phyloP scores from a whole-genome alignment of 306 rosid genomes.

The Lotus japonicus region DNA sequence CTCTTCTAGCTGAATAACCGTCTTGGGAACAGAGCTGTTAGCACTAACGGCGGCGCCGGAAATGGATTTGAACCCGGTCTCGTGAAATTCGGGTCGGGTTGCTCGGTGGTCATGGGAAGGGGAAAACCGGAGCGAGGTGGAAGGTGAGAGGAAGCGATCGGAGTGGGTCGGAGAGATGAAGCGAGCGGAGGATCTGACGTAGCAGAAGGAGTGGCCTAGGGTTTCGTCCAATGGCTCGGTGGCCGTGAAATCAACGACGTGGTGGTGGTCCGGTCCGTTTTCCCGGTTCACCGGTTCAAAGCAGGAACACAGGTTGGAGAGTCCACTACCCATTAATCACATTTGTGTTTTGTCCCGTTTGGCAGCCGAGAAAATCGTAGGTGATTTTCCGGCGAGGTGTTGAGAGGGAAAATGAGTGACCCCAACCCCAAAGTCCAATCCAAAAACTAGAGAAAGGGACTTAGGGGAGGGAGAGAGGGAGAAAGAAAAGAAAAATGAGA shows the following conservation, averaged over 20 bases:
- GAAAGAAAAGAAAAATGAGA: background rate
- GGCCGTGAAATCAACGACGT: slow-evolving; percentile 46
- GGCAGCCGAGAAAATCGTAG: slow-evolving; percentile 24
- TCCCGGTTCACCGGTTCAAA: slow-evolving; percentile 48
- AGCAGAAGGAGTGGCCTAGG: slow-evolving; percentile 97
- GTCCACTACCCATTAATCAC: slow-evolving; percentile 96
- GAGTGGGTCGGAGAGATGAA: slow-evolving; percentile 71
- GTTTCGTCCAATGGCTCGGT: slow-evolving; percentile 78
- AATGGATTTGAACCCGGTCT: slow-evolving; percentile 71
- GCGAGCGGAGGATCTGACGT: slow-evolving; percentile 83
- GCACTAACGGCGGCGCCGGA: slow-evolving; percentile 99
- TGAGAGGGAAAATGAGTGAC: background rate
- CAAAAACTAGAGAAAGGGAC: slow-evolving; percentile 17
- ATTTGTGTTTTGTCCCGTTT: slow-evolving; percentile 52
- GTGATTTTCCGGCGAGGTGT: slow-evolving; percentile 46
- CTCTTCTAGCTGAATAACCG: slow-evolving; percentile 65
- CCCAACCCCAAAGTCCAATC: slow-evolving; percentile 8
- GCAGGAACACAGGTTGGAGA: slow-evolving; percentile 66
- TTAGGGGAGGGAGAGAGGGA: background rate
- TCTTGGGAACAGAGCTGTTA: slow-evolving; percentile 66
- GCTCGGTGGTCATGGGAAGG: slow-evolving; percentile 48
- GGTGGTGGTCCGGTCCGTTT: slow-evolving; percentile 25
- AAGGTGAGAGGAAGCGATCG: slow-evolving; percentile 82
- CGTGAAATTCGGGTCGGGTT: slow-evolving; percentile 51
- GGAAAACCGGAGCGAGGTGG: slow-evolving; percentile 79